These are phyloP conservation scores for Calonectria naviculata DNA, from an alignment of 2,329 filamentous ascomycete genomes.

Conservation along the genomic window DNA sequence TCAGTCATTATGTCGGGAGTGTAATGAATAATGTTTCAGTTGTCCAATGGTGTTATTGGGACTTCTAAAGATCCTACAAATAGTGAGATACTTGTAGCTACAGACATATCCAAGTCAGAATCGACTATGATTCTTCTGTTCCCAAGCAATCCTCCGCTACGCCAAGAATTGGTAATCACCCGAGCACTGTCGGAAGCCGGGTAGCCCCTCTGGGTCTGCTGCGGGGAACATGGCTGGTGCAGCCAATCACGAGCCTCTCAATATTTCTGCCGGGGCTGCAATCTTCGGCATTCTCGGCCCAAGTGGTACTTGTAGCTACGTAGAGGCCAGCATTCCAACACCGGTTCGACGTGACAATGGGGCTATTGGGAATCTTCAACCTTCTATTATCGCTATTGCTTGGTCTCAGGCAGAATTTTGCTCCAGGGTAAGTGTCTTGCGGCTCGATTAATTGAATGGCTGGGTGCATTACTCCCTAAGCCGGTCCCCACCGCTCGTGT, in stretches of 20 bases:
- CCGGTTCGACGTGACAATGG: background rate
- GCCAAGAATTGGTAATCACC: background rate
- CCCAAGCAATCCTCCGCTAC: background rate
- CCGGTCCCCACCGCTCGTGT: background rate
- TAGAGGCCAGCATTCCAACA: background rate
- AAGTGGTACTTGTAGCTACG: conserved; percentile 13
- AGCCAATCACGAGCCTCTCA: background rate
- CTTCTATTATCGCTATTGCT: background rate
- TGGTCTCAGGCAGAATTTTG: background rate
- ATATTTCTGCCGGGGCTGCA: background rate
- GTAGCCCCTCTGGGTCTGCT: background rate
- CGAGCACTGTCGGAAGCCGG: conserved; percentile 19
- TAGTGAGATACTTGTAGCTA: background rate
- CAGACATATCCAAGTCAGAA: background rate
- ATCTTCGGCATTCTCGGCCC: conserved; percentile 2
- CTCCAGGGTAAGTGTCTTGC: background rate
- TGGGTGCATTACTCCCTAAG: background rate
- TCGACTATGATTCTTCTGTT: background rate
- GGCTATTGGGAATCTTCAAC: background rate
- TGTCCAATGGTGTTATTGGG: background rate
- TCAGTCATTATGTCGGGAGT: background rate
- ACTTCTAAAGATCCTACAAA: background rate
- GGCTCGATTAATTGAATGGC: background rate
- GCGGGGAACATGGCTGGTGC: background rate
- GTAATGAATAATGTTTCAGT: background rate